Evolutionary conservation across 805 yeast species (phyloP), one percentile per base, ranked within the genome.

Genomic region (Pichia nanzhaoensis): DNA sequence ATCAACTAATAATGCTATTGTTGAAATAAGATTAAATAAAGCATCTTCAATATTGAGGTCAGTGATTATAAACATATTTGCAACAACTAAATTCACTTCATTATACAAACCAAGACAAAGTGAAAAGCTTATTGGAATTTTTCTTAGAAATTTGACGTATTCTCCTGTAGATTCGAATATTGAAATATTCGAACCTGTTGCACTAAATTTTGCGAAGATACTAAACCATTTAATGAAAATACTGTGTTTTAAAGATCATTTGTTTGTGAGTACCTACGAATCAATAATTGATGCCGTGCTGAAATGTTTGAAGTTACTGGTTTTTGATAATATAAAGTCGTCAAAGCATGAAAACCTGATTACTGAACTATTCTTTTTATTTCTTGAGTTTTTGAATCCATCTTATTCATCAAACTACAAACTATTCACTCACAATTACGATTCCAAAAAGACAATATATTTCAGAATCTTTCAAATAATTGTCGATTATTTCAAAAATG

Each of bases 121-220:
- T 38, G 59, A 55, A n/a, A 47, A 51, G 13, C 46, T 64, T 1
- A 30, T 63, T 5, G 37, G 39, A 3, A 40, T 52, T 4, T 42
- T 63, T 4, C 42, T 52, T 5, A 41, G 46, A 13, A 52, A 55
- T 39, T 41, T 57, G 14, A 42, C 51, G 5, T 53, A 49, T 36
- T 39, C 48, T 12, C 40, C 47, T 1, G 42, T 39, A 0, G 24
- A 37, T 9, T 42, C 40, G 13, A 21, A 43, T 4, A 19, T 30
- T 36, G 36, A 28, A 19, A 34, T 56, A 0, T 59, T 64, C 30
- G 46, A 49, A 7, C 71, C 70, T 0, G 53, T 60, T 2, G 57
- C 63, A 1, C 37, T 58, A n/a, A 61, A 65, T 42, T 49, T 64
- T 24, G 49, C 59, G 2, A 57, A 57, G 13, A 47, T 63, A 0